phyloP scores from a whole-genome alignment of 257 asterid species.

The Scutellaria galericulata region DNA sequence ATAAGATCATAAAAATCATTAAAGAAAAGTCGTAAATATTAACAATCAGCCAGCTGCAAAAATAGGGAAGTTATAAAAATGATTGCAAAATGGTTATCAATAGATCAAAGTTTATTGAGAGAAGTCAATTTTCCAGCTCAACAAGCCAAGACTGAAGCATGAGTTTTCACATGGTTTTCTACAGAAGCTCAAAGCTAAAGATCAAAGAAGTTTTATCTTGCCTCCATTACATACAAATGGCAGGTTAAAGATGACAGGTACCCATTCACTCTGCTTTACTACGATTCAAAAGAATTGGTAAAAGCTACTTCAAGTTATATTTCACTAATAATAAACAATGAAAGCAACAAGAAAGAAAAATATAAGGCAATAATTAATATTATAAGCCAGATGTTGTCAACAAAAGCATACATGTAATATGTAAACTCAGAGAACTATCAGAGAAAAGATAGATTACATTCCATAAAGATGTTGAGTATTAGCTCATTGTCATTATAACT shows the following conservation, averaged over 20 bases:
- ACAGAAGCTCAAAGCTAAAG: slow-evolving; percentile 11
- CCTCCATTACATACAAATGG: not conserved
- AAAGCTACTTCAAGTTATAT: not conserved
- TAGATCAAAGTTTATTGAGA: not conserved
- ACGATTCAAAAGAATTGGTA: not conserved
- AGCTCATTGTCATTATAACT: no score
- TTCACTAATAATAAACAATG: not conserved
- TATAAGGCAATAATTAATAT: not conserved
- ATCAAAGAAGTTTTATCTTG: not conserved
- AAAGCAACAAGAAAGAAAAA: not conserved
- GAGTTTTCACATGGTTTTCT: not conserved
- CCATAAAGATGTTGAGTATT: no score
- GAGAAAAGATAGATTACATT: no score
- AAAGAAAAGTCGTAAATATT: not conserved
- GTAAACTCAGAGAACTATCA: no score
- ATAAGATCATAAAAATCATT: no score
- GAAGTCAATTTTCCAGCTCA: not conserved
- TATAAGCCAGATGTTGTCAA: not conserved
- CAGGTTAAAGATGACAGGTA: not conserved
- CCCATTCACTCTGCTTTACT: not conserved
- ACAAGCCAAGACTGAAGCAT: slow-evolving; percentile 4
- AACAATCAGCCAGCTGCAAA: not conserved
- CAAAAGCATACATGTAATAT: no score
- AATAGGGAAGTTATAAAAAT: not conserved
- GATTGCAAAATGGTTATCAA: not conserved